Percentiles rank a stretch among this genome's conserved stretches.
Evolutionary conservation across 768 basidiomycete genomes (phyloP).

Genomic region (Mycena rebaudengoi): DNA sequence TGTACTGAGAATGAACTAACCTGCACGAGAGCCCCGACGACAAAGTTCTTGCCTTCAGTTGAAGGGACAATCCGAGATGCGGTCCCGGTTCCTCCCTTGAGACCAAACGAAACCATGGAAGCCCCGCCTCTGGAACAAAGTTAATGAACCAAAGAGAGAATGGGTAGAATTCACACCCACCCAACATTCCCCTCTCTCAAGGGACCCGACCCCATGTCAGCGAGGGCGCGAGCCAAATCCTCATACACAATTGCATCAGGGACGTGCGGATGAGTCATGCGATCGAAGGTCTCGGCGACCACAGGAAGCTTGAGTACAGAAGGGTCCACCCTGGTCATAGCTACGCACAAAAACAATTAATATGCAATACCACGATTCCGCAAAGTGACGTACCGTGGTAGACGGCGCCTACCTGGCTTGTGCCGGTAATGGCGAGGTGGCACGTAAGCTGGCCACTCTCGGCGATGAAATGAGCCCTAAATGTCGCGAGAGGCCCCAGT

Average conservation of each 20-base stretch:
- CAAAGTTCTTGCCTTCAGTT: constrained; percentile 5
- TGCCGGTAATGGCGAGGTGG: constrained; percentile 23
- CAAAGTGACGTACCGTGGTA: background rate
- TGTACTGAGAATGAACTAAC: background rate
- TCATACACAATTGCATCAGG: background rate
- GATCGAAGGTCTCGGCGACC: constrained; percentile 25
- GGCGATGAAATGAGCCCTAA: constrained; percentile 3
- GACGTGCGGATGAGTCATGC: constrained; percentile 23
- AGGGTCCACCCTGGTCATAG: background rate
- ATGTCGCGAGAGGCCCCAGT: background rate
- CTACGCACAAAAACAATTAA: background rate
- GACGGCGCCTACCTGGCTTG: constrained; percentile 15
- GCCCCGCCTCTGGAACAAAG: constrained; percentile 17
- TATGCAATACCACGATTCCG: background rate
- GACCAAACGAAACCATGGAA: constrained; percentile 25
- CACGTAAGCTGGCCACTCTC: constrained; percentile 10
- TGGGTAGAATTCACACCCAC: no score
- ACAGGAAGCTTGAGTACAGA: constrained; percentile 1
- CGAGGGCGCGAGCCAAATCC: constrained; percentile 2
- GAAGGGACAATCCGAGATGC: constrained; percentile 23
- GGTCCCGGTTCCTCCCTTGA: constrained; percentile 28
- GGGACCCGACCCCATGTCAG: constrained; percentile 9
- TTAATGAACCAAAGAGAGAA: no score
- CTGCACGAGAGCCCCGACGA: constrained; percentile 24
- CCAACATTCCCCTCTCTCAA: constrained; percentile 26